phyloP scores from a whole-genome alignment of 139 green algal species.

The Astrephomene gubernaculifera region DNA sequence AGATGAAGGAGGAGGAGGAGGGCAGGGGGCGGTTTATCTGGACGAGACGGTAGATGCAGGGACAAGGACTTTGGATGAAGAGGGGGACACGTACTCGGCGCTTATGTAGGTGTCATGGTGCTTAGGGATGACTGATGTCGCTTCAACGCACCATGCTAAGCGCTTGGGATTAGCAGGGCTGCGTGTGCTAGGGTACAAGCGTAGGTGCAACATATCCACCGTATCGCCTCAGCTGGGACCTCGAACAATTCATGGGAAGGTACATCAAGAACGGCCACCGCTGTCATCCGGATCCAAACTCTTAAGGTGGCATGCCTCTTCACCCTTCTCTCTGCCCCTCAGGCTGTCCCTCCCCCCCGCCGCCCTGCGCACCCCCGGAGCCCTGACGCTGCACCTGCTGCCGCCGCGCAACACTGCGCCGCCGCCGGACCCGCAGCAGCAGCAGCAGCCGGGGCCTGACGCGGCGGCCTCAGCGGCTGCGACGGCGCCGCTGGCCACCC shows the following conservation, averaged over 20 bases:
- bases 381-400: slow-evolving; percentile 1
- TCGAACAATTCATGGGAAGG: no score
- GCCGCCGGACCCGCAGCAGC: neutral
- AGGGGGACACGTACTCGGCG: neutral
- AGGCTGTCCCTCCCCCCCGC: neutral
- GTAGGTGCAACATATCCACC: no score
- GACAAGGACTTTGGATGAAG: neutral
- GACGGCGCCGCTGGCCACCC: neutral
- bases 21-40: neutral
- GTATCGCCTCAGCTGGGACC: neutral
- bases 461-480: neutral
- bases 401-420: neutral
- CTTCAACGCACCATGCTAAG: neutral
- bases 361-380: neutral
- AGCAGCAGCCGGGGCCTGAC: no score
- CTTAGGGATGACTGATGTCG: neutral
- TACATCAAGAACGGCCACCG: no score
- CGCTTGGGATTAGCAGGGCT: neutral
- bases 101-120: neutral
- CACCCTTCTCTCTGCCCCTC: neutral
- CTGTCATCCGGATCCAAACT: no score
- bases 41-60: neutral
- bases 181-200: no score
- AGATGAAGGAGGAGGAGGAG: neutral
- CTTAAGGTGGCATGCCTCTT: no score